phyloP scores from a whole-genome alignment of 2,329 filamentous ascomycete species.

The Fusarium xylarioides region DNA sequence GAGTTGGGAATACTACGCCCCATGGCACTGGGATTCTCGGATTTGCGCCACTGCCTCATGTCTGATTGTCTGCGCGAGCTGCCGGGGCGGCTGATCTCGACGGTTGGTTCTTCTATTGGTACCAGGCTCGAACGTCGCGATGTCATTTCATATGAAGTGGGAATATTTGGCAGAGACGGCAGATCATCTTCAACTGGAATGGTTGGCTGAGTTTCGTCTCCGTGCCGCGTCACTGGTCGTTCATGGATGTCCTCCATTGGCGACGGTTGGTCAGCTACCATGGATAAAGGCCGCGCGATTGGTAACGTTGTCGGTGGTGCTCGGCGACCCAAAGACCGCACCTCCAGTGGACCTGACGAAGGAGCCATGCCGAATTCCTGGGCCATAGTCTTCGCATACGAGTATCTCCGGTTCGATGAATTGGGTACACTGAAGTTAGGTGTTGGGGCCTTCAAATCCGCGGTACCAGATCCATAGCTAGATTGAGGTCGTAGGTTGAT shows the following conservation, averaged over 20 bases:
- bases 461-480: slow-evolving; percentile 22
- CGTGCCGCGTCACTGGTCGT: slow-evolving; percentile 45
- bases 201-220: slow-evolving; percentile 30
- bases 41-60: slow-evolving; percentile 44
- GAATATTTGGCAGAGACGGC: slow-evolving; percentile 21
- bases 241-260: slow-evolving; percentile 42
- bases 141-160: slow-evolving; percentile 22
- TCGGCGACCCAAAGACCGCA: slow-evolving; percentile 35
- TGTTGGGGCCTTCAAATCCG: slow-evolving; percentile 41
- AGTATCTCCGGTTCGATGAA: slow-evolving; percentile 56
- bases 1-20: slow-evolving; percentile 24
- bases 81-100: slow-evolving; percentile 27
- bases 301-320: slow-evolving; percentile 56
- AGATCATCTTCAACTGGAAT: slow-evolving; percentile 23
- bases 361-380: slow-evolving; percentile 28
- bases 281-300: slow-evolving; percentile 62
- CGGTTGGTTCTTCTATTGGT: slow-evolving; percentile 20
- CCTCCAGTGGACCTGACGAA: slow-evolving; percentile 28
- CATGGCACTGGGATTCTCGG: slow-evolving; percentile 22
- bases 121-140: slow-evolving; percentile 39
- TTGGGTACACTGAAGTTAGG: slow-evolving; percentile 66
- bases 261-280: slow-evolving; percentile 64
- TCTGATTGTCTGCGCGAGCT: slow-evolving; percentile 47
- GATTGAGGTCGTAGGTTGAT: slow-evolving; percentile 38
- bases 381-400: slow-evolving; percentile 47